Evolutionary conservation across 176 grass and related monocot genomes (phyloP).

Genomic region (Guadua angustifolia): DNA sequence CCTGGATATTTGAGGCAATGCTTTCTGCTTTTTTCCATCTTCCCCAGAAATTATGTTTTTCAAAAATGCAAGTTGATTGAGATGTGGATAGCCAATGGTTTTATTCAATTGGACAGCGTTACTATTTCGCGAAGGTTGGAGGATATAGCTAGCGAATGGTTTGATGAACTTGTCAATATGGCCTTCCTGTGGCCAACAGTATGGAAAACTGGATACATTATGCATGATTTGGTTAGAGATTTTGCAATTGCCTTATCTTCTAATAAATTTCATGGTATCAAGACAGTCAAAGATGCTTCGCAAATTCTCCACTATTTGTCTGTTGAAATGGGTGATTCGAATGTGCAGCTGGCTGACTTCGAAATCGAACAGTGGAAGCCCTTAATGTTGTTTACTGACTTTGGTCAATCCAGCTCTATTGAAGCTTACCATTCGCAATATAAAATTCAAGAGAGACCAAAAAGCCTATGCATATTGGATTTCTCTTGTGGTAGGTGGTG

Average conservation of each 20-base stretch:
- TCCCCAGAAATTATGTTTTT: conserved; percentile 49
- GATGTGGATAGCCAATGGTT: conserved; percentile 68
- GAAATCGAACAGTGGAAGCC: conserved; percentile 30
- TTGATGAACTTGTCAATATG: no score
- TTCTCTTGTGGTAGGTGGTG: no score
- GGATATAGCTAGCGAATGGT: conserved; percentile 46
- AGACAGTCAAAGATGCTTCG: not conserved
- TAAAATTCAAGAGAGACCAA: no score
- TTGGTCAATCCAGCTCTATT: not conserved
- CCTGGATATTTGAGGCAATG: conserved; percentile 51
- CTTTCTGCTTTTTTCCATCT: conserved; percentile 50
- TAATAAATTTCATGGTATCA: conserved; percentile 43
- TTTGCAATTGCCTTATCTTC: conserved; percentile 41
- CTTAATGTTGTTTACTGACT: conserved; percentile 31
- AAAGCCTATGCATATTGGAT: no score
- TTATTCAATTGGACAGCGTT: not conserved
- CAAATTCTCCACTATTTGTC: conserved; percentile 40
- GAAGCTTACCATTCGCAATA: no score
- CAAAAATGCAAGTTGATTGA: conserved; percentile 44
- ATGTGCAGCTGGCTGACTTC: not conserved
- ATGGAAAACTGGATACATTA: conserved; percentile 17
- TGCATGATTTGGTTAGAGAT: conserved; percentile 53
- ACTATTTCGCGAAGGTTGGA: conserved; percentile 16
- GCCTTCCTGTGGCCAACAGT: conserved; percentile 39
- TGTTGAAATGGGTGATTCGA: conserved; percentile 25